Evolutionary conservation across 805 yeast genomes (phyloP), one percentile per base, ranked within the genome.

Genomic region (Metschnikowia continentalis): DNA sequence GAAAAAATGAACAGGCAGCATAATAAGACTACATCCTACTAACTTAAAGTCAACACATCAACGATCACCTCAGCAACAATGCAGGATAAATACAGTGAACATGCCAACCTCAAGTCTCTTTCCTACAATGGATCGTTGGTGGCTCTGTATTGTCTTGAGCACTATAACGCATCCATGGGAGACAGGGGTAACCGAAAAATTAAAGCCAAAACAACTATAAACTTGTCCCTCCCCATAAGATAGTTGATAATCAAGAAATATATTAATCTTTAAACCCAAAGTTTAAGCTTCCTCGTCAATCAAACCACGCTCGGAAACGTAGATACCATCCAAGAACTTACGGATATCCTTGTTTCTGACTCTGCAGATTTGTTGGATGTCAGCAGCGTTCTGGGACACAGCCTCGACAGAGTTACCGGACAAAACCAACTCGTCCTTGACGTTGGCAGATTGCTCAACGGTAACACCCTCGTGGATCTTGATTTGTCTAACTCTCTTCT

Each of bases 271-370:
- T 36, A 30, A 39, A 32, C 46, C 41, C 46, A 32, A 42, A 33
- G 20, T 39, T 53, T 57, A 53, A 44, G 59, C 56, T 14, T 85
- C 91, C 74, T 84, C 88, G 61, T 78, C 87, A 72, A 92, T 81
- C 75, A 80, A 80, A 71, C 96, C 96, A 80, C 87, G 88, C 81
- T 88, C 95, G 64, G 97, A 91, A 69, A 92, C 99, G 78, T 92
- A 92, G 81, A 92, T 91, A 90, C 99, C 99, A 79, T 95, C 99
- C 84, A 94, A 88, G 86, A 92, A 92, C 85, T 92, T 92, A 82
- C 99, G 89, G 91, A 94, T 92, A 94, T 92, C 99, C 92, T 94
- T 94, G 94, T 92, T 92, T 84, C 96, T 88, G 74, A 90, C 98
- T 77, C 95, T 85, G 84, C 97, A 90, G 77, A 83, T 83, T 82